These are phyloP conservation scores for Papilionanthe hybrid DNA, from an alignment of 116 monocot genomes.

Conservation along the genomic window DNA sequence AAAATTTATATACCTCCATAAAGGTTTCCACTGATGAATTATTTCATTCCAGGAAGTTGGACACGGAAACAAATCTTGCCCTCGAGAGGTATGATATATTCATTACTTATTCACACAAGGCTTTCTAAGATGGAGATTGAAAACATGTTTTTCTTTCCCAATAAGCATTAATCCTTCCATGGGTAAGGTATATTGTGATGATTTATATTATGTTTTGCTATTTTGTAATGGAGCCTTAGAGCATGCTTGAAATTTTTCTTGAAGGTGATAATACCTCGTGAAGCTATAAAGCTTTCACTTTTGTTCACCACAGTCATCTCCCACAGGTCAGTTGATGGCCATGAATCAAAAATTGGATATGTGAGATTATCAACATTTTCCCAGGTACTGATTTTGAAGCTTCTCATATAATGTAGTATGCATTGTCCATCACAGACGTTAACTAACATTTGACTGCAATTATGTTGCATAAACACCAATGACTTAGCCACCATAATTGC, in stretches of 20 bases:
- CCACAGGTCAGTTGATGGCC: constrained; percentile 58
- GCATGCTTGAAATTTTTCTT: constrained; percentile 1
- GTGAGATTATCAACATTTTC: constrained; percentile 83
- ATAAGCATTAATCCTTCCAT: background rate
- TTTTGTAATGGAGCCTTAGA: background rate
- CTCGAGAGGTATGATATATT: constrained; percentile 59
- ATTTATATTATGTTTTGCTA: background rate
- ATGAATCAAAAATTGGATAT: constrained; percentile 80
- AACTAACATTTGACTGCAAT: too few relatives aligned
- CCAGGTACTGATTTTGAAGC: constrained; percentile 43
- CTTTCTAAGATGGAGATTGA: background rate
- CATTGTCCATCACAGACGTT: too few relatives aligned
- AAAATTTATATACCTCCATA: background rate
- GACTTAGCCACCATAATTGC: too few relatives aligned
- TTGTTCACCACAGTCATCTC: constrained; percentile 65
- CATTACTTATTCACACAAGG: constrained; percentile 8
- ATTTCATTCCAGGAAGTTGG: constrained; percentile 41
- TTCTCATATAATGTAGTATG: too few relatives aligned
- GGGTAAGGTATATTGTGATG: background rate
- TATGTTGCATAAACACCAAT: too few relatives aligned
- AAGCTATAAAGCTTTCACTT: constrained; percentile 78
- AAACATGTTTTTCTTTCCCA: background rate
- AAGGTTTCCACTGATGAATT: constrained; percentile 1
- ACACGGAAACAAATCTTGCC: constrained; percentile 23
- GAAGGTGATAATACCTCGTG: constrained; percentile 72